Percentiles rank a stretch among this genome's conserved stretches.
Conservation (phyloP, 2,329 filamentous ascomycete species). For the Aspergillus brunneoviolaceus region DNA sequence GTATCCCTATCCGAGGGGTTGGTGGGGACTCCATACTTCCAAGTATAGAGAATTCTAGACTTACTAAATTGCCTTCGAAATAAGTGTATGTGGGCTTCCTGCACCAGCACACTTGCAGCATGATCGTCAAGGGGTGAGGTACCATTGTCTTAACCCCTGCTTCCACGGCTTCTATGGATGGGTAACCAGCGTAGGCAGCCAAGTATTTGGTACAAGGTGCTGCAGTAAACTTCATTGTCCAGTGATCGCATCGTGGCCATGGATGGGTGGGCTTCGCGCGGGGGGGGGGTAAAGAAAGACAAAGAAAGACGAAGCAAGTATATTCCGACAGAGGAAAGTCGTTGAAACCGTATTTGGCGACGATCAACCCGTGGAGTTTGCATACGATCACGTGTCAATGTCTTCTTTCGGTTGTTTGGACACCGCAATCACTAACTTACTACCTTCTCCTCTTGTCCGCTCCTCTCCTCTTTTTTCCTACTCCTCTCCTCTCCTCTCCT, state of each 20-base stretch:
- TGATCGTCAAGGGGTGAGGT: conserved; percentile 5
- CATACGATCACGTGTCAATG: not conserved
- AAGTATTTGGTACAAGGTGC: not conserved
- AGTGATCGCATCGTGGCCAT: not conserved
- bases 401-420: not conserved
- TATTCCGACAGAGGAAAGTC: conserved; percentile 8
- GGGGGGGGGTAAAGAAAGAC: too few species aligned
- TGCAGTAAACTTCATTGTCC: not conserved
- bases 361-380: not conserved
- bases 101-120: not conserved
- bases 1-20: not conserved
- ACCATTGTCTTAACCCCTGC: conserved; percentile 7
- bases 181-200: conserved; percentile 3
- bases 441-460: not conserved
- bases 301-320: not conserved
- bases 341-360: conserved; percentile 2
- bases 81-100: not conserved
- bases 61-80: not conserved
- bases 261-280: not conserved
- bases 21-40: not conserved
- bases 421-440: not conserved
- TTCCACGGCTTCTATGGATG: not conserved
- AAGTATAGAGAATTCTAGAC: conserved; percentile 10
- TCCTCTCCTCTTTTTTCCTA: not conserved
- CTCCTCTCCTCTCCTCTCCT: not conserved